Base-by-base conservation (phyloP, 345 rosid genomes). In the Kernera saxatilis region DNA sequence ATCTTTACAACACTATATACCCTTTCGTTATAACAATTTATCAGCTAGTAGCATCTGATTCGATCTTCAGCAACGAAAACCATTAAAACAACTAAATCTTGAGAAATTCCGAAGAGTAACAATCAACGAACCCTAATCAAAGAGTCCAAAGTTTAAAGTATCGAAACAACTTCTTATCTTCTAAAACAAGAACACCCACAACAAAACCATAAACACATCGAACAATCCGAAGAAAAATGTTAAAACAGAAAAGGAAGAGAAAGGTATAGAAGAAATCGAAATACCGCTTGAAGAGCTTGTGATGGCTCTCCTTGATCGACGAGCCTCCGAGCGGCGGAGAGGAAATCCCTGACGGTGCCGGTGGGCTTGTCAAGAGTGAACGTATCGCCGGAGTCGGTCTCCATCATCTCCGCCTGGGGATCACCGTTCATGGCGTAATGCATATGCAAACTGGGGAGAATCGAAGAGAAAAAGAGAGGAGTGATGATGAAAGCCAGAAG, bases 281-380 rank as follows among this genome's bases (percentile, higher is more conserved):
- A 66, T 82, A 94, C 99, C 87, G 90, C 86, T 78, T 87, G 95
- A 40, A 94, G 97, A 71, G 97, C 97, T 82, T 89, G 84, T 15
- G 96, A 78, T 39, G 95, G 97, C 41, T 88, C 79, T 55, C 98
- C 97, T 78, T 88, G 84, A 74, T 81, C 73, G 79, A 88, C 78
- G 73, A 88, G 89, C 45, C 75, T 84, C 64, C 90, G 91, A 63
- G 98, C 98, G 64, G 78, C 73, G 37, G 86, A 18, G 67, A 91
- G 86, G 17, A 89, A 69, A 73, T 85, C 88, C 64, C 68, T 77
- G 0, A 67, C 81, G 71, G 39, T 64, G 48, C 45, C 78, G 50
- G 64, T 72, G 35, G 64, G 63, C 4, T 79, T 75, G 43, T 48
- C 67, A 40, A 49, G 76, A 22, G 36, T 69, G 26, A 48, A 9